A percentile compares a stretch with the other conserved stretches of the same genome.
Conservation (phyloP, 331 rosid genomes). For the Dryas integrifolia region DNA sequence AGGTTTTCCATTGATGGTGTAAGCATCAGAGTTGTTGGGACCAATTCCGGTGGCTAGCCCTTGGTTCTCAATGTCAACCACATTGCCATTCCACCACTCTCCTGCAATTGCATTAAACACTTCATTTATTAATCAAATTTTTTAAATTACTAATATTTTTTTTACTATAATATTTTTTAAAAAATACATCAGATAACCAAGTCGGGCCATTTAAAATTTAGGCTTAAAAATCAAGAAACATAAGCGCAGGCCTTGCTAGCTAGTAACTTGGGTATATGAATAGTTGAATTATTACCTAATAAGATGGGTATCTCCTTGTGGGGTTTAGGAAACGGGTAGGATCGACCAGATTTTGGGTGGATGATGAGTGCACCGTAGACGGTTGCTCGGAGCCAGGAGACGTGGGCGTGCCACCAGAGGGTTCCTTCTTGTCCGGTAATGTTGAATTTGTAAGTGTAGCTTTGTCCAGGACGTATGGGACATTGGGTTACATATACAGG, state of each 20-base stretch:
- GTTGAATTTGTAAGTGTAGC: slow-evolving; percentile 39
- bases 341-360: slow-evolving; percentile 25
- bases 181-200: no score
- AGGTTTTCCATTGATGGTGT: slow-evolving; percentile 43
- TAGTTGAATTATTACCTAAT: not conserved
- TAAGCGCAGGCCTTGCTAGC: no score
- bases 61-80: slow-evolving; percentile 34
- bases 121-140: no score
- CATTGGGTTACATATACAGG: slow-evolving; percentile 42
- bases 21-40: slow-evolving; percentile 31
- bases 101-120: slow-evolving; percentile 20
- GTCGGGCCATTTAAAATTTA: no score
- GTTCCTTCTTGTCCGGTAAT: slow-evolving; percentile 54
- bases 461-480: slow-evolving; percentile 34
- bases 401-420: slow-evolving; percentile 55
- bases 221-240: no score
- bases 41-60: slow-evolving; percentile 22
- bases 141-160: no score
- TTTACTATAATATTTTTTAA: not conserved
- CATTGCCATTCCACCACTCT: slow-evolving; percentile 47
- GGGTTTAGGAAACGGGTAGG: slow-evolving; percentile 35
- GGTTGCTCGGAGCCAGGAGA: slow-evolving; percentile 46
- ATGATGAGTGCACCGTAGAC: slow-evolving; percentile 49
- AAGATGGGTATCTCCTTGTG: slow-evolving; percentile 34
- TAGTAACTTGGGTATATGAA: no score